Evolutionary conservation across 495 filamentous ascomycete species (phyloP), one percentile per base, ranked within the genome.

Genomic region (Parmelia sp.): DNA sequence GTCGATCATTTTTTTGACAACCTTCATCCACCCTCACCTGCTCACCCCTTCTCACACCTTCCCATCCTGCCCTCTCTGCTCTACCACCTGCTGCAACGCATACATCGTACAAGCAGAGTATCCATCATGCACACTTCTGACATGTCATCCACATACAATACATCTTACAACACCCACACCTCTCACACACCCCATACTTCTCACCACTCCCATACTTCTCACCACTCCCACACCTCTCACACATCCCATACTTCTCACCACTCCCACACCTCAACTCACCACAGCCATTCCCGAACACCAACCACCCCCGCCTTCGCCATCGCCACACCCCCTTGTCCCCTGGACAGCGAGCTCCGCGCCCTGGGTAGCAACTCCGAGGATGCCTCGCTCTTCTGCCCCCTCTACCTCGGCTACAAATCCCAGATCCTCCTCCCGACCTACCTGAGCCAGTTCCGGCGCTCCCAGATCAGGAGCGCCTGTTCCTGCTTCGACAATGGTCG

Each of bases 391-490:
- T 53, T 53, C 27, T 53, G 49, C 27, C 49, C 49, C 31, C 49
- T 53, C 25, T 53, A 29, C 5, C 49, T 53, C 25, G 49, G 8
- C 6, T 31, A 3, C 27, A 25, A 25, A 14, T 49, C 23, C 45
- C 45, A 31, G 6, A 31, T 53, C 49, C 15, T 17, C 49, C 14
- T 53, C 25, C 49, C 49, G 2, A 53, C 14, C 12, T 53, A 53
- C 27, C 12, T 53, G 27, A 31, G 49, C 49, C 49, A 53, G 0
- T 31, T 53, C 15, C 14, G 27, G 49, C 49, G 49, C 27, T 10
- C 49, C 49, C 49, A 53, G 49, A 31, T 53, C 49, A 19, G 2
- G 27, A 53, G 49, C 49, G 49, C 49, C 25, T 31, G 49, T 53
- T 53, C 49, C 3, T 53, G 49, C 27, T 53, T 53, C 49, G 49